phyloP scores from a whole-genome alignment of 805 yeast species.

The Jamesozyma rosinii region DNA sequence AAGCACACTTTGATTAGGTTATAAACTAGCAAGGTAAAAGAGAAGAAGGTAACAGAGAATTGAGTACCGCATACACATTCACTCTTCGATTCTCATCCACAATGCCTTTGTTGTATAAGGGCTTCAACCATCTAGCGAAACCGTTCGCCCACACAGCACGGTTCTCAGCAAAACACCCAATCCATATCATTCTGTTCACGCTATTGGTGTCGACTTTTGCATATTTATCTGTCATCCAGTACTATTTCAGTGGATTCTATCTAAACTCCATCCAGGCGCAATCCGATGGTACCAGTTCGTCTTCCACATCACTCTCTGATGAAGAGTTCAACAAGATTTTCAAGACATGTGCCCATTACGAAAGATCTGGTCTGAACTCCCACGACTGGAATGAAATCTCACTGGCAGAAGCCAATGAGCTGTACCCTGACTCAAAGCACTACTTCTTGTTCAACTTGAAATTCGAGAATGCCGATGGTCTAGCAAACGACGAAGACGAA shows the following conservation, averaged over 20 bases:
- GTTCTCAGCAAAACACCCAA: slow-evolving; percentile 70
- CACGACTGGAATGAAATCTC: slow-evolving; percentile 18
- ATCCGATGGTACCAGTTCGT: neutral
- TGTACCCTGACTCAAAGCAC: slow-evolving; percentile 15
- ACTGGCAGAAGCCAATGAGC: slow-evolving; percentile 12
- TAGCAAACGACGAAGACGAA: slow-evolving; percentile 6
- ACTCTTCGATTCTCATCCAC: slow-evolving; percentile 11
- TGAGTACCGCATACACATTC: no score
- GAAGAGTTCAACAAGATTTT: slow-evolving; percentile 15
- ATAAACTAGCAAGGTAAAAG: no score
- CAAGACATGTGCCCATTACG: slow-evolving; percentile 24
- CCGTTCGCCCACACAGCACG: slow-evolving; percentile 40
- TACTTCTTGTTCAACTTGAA: slow-evolving; percentile 25
- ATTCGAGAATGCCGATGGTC: slow-evolving; percentile 24
- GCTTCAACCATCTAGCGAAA: slow-evolving; percentile 27
- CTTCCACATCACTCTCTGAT: slow-evolving; percentile 7
- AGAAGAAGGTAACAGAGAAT: no score
- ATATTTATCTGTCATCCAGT: slow-evolving; percentile 65
- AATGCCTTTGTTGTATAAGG: slow-evolving; percentile 28
- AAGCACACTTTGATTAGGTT: no score
- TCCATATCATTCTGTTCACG: slow-evolving; percentile 69
- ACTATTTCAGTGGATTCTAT: slow-evolving; percentile 41
- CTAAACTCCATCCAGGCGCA: slow-evolving; percentile 19
- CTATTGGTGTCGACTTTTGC: slow-evolving; percentile 71
- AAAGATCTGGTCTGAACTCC: slow-evolving; percentile 10